A percentile compares a stretch with the other conserved stretches of the same genome.
phyloP scores from a whole-genome alignment of 768 basidiomycete genomes.

The Termitomyces sp. region DNA sequence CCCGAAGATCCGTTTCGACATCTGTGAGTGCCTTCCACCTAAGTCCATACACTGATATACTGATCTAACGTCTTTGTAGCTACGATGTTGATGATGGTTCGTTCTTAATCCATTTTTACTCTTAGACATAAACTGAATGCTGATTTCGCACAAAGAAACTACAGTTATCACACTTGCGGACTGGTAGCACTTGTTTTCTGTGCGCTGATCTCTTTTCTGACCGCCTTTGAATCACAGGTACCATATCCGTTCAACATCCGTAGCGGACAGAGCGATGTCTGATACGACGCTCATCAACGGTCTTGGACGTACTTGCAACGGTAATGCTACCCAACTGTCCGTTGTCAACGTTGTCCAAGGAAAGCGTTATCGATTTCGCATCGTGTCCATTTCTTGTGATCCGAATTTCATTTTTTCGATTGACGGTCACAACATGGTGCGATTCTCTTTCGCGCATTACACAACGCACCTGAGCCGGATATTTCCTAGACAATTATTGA shows the following conservation, averaged over 20 bases:
- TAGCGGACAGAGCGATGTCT: constrained; percentile 6
- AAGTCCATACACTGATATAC: no score
- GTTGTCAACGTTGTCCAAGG: constrained; percentile 30
- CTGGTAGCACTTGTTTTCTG: neutral
- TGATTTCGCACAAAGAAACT: neutral
- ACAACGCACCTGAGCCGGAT: neutral
- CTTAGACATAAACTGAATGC: neutral
- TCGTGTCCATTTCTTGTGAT: constrained; percentile 28
- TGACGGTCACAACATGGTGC: constrained; percentile 38
- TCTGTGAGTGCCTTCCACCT: neutral
- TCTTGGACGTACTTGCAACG: neutral
- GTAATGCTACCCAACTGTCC: constrained; percentile 20
- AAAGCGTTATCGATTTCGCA: constrained; percentile 31
- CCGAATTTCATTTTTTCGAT: constrained; percentile 37
- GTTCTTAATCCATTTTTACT: neutral
- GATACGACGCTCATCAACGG: constrained; percentile 5
- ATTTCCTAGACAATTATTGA: neutral
- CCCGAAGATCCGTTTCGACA: neutral
- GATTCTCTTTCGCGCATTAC: neutral
- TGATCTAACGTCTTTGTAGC: neutral
- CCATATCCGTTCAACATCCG: neutral
- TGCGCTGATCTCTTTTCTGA: neutral
- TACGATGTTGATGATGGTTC: constrained; percentile 4
- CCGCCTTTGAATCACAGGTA: neutral
- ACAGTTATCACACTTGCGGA: constrained; percentile 1